Evolutionary conservation across 192 early-diverging fungal genomes (phyloP), one percentile per base, ranked within the genome.

Genomic region (Endogone sp.): DNA sequence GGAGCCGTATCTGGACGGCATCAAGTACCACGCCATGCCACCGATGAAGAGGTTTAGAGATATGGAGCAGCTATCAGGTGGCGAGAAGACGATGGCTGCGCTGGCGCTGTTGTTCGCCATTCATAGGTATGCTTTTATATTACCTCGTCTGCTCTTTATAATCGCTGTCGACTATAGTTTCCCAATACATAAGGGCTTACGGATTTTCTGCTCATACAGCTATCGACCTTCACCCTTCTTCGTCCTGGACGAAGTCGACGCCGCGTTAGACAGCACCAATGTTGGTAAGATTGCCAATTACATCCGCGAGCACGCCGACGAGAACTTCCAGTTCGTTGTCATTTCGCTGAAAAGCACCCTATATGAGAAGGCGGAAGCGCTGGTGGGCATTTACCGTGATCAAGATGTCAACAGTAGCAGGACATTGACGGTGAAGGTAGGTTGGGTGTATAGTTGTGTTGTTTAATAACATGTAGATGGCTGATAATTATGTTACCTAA

Each of bases 1-100:
- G 77, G 95, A 98, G 77, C 98, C 98, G 3, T 99, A 96, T 63
- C 73, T 94, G 66, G 87, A 91, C 61, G 96, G 96, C 30, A 86
- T 99, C 57, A 93, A 94, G 67, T 99, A 97, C 82, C 96, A 99
- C 73, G 96, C 98, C 0, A 98, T 98, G 95, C 98, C 98, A 6
- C 98, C 98, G 24, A 92, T 96, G 87, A 99, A 99, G 82, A 90
- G 96, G 28, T 99, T 99, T 87, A 82, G 96, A 66, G 98, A 99
- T 75, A 99, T 99, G 98, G 96, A 98, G 66, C 94, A 95, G 72
- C 82, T 99, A 16, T 97, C 95, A 25, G 98, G 98, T 44, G 98
- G 98, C 70, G 98, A 99, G 83, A 99, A 98, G 82, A 97, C 96
- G 0, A 92, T 99, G 31, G 98, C 95, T 0, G 96, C 98, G 3